Base-by-base conservation (phyloP, 1,284 basidiomycete species). In the Athelia psychrophila region DNA sequence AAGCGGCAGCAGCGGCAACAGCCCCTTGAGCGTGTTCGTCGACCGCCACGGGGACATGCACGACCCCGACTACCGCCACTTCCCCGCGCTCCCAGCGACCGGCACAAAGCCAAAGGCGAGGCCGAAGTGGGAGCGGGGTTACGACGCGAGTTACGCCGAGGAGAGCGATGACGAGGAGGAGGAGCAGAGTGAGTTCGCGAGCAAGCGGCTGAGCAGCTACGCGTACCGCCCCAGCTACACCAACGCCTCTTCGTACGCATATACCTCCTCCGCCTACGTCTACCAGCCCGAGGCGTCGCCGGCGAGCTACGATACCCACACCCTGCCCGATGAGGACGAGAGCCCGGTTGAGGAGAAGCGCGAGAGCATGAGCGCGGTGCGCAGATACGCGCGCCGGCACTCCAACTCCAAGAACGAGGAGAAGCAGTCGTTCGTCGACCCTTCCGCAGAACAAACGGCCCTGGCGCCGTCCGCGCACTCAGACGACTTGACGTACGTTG, bases 1-100 rank as follows among this genome's bases (percentile, higher is more conserved):
- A 5, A 18, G n/a, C 16, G 38, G 38, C n/a, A 8, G 8, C 6
- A 18, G n/a, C 16, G 16, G n/a, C 38, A 42, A 9, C 20, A 42
- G 38, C 38, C 38, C 38, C 38, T n/a, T 42, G 38, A 65, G 65
- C 49, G 77, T 74, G 51, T 86, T 83, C 60, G 74, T 84, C 54
- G 83, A 86, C 71, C 71, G 72, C 64, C 71, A 76, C 50, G 84
- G 84, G 47, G 78, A 82, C 62, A 70, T 84, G 18, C 83, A 86
- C 63, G 83, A 86, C 64, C 84, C 83, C 24, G 84, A 86, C 63
- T 86, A 77, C 68, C 74, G 83, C 56, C 75, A 83, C 66, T 86
- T 86, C 59, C 84, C 80, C 47, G 20, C 38, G 8, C 58, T 74
- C 19, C n/a, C n/a, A n/a, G n/a, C n/a, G n/a, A n/a, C n/a, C n/a